Percentiles rank a stretch among this genome's conserved stretches.
Evolutionary conservation across 2,329 filamentous ascomycete species (phyloP).

Genomic region (Claviceps pazoutovae): DNA sequence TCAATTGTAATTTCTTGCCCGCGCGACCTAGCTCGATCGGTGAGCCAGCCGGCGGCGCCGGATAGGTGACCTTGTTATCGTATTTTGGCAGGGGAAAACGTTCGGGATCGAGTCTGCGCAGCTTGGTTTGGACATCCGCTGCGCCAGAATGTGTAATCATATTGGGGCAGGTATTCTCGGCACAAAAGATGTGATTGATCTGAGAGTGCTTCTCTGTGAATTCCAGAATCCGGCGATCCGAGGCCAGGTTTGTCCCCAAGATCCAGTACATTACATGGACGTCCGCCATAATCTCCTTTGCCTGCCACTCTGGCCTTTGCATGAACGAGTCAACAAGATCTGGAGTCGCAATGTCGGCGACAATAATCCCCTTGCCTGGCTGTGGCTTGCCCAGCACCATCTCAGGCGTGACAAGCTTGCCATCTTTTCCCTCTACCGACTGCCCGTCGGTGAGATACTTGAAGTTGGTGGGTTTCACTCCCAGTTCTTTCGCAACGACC

Average conservation of each 20-base stretch:
- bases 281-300: slow-evolving; percentile 48
- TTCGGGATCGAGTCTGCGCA: slow-evolving; percentile 58
- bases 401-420: slow-evolving; percentile 61
- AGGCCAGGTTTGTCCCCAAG: slow-evolving; percentile 52
- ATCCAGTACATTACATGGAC: slow-evolving; percentile 68
- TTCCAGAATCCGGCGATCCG: slow-evolving; percentile 45
- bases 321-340: slow-evolving; percentile 60
- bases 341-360: slow-evolving; percentile 62
- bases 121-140: slow-evolving; percentile 50
- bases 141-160: slow-evolving; percentile 55
- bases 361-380: slow-evolving; percentile 58
- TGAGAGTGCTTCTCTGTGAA: slow-evolving; percentile 53
- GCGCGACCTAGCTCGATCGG: slow-evolving; percentile 26
- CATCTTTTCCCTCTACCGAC: slow-evolving; percentile 48
- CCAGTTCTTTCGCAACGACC: slow-evolving; percentile 47
- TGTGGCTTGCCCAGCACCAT: slow-evolving; percentile 65
- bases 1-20: slow-evolving; percentile 32
- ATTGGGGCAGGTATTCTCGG: slow-evolving; percentile 61
- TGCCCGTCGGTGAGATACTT: slow-evolving; percentile 47
- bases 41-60: slow-evolving; percentile 11
- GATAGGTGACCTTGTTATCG: slow-evolving; percentile 32
- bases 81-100: slow-evolving; percentile 59
- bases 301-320: slow-evolving; percentile 57
- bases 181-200: slow-evolving; percentile 65
- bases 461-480: slow-evolving; percentile 46